Conservation (phyloP, 2,329 filamentous ascomycete species). For the Alternaria sp. region DNA sequence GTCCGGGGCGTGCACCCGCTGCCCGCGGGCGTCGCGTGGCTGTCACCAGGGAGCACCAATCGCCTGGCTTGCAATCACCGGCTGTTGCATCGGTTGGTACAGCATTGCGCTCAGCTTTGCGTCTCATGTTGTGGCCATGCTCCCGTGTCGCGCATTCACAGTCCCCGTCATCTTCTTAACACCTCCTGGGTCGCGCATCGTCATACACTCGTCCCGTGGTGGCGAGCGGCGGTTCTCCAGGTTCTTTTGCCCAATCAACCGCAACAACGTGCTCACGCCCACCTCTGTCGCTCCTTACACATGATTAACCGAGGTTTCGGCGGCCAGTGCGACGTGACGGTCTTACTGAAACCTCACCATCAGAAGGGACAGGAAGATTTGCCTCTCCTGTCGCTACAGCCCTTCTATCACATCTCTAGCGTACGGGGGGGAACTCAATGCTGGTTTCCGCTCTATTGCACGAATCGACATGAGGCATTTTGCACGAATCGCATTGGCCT, state of each 20-base stretch:
- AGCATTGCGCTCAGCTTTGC: conserved; percentile 13
- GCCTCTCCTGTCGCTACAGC: conserved; percentile 25
- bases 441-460: conserved; percentile 36
- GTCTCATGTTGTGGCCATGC: conserved; percentile 13
- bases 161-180: neutral
- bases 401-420: conserved; percentile 31
- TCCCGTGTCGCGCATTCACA: conserved; percentile 1
- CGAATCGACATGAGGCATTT: conserved; percentile 28
- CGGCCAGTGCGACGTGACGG: conserved; percentile 1
- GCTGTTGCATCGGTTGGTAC: conserved; percentile 36
- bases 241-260: conserved; percentile 18
- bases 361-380: conserved; percentile 15
- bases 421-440: conserved; percentile 43
- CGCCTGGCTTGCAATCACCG: conserved; percentile 34
- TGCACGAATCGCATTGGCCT: conserved; percentile 24
- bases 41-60: conserved; percentile 29
- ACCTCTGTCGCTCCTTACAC: conserved; percentile 20
- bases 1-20: conserved; percentile 37
- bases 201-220: neutral
- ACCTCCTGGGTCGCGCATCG: conserved; percentile 1
- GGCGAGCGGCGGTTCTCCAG: neutral
- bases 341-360: conserved; percentile 15
- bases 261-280: conserved; percentile 34
- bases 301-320: conserved; percentile 15
- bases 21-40: conserved; percentile 46